Base-by-base conservation (phyloP, 805 yeast genomes). In the Babjeviella inositovora region DNA sequence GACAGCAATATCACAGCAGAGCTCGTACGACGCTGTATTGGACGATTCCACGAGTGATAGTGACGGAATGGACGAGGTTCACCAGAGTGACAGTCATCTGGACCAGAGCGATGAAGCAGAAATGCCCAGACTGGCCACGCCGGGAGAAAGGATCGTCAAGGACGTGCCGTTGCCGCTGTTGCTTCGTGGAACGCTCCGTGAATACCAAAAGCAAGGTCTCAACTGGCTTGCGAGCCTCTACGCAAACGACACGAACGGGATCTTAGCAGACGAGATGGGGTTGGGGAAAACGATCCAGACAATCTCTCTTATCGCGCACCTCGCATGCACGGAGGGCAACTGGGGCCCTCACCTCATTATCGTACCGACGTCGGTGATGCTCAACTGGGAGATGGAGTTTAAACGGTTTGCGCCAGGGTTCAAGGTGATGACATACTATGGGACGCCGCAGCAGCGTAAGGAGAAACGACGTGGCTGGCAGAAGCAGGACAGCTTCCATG, bases 351-450 rank as follows among this genome's bases (percentile, higher is more conserved):
- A 90, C 53, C 54, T 90, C 25, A 85, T 90, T 49, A 73, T 90
- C 29, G 99, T 90, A 4, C 99, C 99, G 4, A 90, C 99, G 0
- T 81, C 95, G 9, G 99, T 90, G 6, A 72, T 90, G 72, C 65
- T 90, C 25, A 90, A 90, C 41, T 90, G 99, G 99, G 99, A 90
- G 45, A 87, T 92, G 96, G 99, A 90, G 41, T 85, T 90, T 51
- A 90, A 92, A 40, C 69, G 93, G 37, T 90, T 90, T 57, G 96
- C 96, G 1, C 99, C 99, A 0, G 99, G 98, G 0, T 77, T 90
- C 45, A 87, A 92, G 45, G 90, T 90, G 3, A 43, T 90, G 43
- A 90, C 97, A 0, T 90, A 90, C 45, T 90, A 87, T 39, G 99
- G 99, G 0, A 73, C 92, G 9, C 98, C 97, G 0, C 93, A 81